Conservation (phyloP, 129 eudicot species). For the Flaveria robusta region DNA sequence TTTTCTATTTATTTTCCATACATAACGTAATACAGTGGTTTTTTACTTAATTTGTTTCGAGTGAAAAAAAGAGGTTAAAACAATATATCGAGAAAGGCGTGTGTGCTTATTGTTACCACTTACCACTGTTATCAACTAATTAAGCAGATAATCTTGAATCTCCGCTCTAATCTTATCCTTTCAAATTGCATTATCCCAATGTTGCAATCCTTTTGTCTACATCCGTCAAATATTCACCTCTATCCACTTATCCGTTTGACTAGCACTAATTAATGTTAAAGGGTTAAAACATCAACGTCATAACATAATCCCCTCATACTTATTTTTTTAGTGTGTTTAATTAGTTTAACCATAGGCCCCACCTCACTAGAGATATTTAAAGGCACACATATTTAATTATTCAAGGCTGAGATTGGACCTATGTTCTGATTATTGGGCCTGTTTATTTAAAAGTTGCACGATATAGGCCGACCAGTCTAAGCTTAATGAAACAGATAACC, state of each 20-base stretch:
- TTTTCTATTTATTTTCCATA: neutral
- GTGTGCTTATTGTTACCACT: neutral
- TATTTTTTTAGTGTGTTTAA: neutral
- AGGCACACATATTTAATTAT: too few relatives aligned
- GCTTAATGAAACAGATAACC: neutral
- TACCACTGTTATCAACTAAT: neutral
- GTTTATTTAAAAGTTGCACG: neutral
- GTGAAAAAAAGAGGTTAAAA: neutral
- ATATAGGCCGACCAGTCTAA: neutral
- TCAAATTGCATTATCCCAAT: neutral
- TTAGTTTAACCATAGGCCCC: neutral
- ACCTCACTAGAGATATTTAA: too few relatives aligned
- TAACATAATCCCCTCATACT: neutral
- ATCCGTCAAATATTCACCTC: neutral
- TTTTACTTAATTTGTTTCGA: neutral
- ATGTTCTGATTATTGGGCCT: neutral
- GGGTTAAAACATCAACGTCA: slow-evolving; percentile 25
- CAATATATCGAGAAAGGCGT: neutral
- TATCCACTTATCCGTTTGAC: slow-evolving; percentile 23
- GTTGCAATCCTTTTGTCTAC: slow-evolving; percentile 4
- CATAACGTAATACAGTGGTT: neutral
- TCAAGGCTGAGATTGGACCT: neutral
- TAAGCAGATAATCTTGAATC: neutral
- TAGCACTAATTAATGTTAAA: neutral
- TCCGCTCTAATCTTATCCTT: slow-evolving; percentile 6